Base-by-base conservation (phyloP, 192 early-diverging fungal genomes). In the Dissophora ornata region DNA sequence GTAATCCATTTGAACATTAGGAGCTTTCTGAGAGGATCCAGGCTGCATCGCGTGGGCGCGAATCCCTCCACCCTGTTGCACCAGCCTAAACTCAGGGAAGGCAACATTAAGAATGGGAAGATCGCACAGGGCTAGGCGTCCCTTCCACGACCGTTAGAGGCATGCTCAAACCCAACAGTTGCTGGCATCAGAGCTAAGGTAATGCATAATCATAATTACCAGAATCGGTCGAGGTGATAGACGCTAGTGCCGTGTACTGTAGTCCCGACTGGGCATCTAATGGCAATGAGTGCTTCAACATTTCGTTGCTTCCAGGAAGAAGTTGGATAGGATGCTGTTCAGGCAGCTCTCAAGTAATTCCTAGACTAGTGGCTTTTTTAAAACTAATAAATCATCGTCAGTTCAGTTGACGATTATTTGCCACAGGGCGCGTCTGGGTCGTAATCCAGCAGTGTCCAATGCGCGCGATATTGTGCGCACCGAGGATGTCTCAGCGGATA, bases 191-290 rank as follows among this genome's bases (percentile, higher is more conserved):
- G n/a, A 28, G 2, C n/a, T 19, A n/a, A 25, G 26, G 26, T 25
- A 51, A 32, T 46, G 29, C 42, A 47, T 9, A 28, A 7, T 12
- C 3, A 19, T 32, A 30, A 18, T 21, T 65, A 74, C 70, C 48
- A 24, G 70, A 74, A n/a, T 64, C 62, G 0, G 55, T 65, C 7
- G 56, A 65, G 1, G 70, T 64, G 12, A 74, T 48, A 2, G 70
- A 74, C 0, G 70, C 47, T n/a, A 74, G 40, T 1, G 70, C 62
- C 28, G 25, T 64, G 55, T 74, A 74, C 49, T 74, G 70, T 18
- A 74, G 38, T 5, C 70, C 61, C 26, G 56, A 40, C n/a, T 57
- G 62, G 2, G 62, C 70, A 47, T 36, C 65, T 3, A 34, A 48
- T 1, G 70, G 70, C 13, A 68, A 38, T n/a, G n/a, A n/a, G n/a